These are phyloP conservation scores for Bisporella sp. DNA, from an alignment of 2,329 filamentous ascomycete genomes.

Conservation along the genomic window DNA sequence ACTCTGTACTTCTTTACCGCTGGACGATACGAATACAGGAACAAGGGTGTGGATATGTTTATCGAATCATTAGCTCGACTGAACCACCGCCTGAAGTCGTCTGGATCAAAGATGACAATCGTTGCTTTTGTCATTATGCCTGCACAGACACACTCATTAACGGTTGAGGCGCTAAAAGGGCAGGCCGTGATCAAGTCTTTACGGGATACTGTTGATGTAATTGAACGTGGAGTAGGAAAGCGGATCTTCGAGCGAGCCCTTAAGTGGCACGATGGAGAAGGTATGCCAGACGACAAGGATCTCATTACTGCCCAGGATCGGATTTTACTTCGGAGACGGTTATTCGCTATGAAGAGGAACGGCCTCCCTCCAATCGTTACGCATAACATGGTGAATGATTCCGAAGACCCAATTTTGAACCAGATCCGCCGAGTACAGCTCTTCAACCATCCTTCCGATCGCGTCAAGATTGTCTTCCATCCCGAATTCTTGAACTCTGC, in stretches of 20 bases:
- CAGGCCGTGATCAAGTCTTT: constrained; percentile 97
- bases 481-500: constrained; percentile 95
- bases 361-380: constrained; percentile 91
- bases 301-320: constrained; percentile 88
- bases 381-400: constrained; percentile 96
- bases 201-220: constrained; percentile 85
- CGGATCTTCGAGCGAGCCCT: constrained; percentile 92
- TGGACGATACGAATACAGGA: constrained; percentile 93
- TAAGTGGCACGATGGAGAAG: constrained; percentile 90
- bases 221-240: constrained; percentile 86
- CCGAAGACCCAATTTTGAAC: constrained; percentile 89
- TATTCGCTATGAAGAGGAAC: constrained; percentile 95
- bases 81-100: constrained; percentile 83
- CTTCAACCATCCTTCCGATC: constrained; percentile 91
- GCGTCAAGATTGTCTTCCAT: constrained; percentile 97
- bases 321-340: constrained; percentile 79
- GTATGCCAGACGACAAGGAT: constrained; percentile 94
- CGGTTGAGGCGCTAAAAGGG: constrained; percentile 91
- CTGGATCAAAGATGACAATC: constrained; percentile 85
- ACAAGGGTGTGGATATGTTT: constrained; percentile 99
- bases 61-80: constrained; percentile 91
- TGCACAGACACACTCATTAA: constrained; percentile 88
- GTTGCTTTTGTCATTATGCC: constrained; percentile 99
- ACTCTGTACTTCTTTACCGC: constrained; percentile 97
- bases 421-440: constrained; percentile 93